Base-by-base conservation (phyloP, 805 yeast genomes). In the Yarrowia sp. region DNA sequence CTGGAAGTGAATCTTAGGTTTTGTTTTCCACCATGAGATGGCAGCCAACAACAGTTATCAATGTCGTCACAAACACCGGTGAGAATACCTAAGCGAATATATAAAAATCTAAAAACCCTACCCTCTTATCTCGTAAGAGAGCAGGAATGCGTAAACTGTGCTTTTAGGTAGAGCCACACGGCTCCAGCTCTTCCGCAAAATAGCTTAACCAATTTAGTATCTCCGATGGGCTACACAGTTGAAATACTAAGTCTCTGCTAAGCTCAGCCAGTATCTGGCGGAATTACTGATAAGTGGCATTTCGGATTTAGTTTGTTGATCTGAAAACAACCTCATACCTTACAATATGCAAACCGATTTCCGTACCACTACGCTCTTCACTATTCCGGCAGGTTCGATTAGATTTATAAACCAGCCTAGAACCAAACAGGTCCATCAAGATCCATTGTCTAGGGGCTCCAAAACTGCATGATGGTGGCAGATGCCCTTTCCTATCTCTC, bases 401-500 rank as follows among this genome's bases (percentile, higher is more conserved):
- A 30, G 16, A 12, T 48, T 12, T 30, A 46, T 30, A 30, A 8
- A 28, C 36, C 33, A 6, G 33, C 28, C 49, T 44, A 26, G 49
- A 46, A 21, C 54, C 38, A 19, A 30, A 14, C 14, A 17, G 32
- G 16, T 32, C 38, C 54, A 48, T 32, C 62, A 40, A 43, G 19
- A 58, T 56, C 35, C 54, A 38, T 36, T 16, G 46, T 56, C 54
- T 40, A 56, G 62, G 3, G 35, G 40, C 26, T 56, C 54, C 58
- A 16, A 54, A 36, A 41, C 54, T 41, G 40, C 36, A 30, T 44
- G 63, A 58, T 58, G 36, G 36, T 35, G 44, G 59, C 59, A 35
- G 43, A 28, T 24, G 43, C 30, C 43, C 59, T 33, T 5, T 11
- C 14, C 62, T 41, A 17, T 30, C 19, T 24, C 58, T 26, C 35